Percentiles rank a stretch among this genome's conserved stretches.
Evolutionary conservation across 305 asterid species (phyloP).

Genomic region (Striga hermonthica): DNA sequence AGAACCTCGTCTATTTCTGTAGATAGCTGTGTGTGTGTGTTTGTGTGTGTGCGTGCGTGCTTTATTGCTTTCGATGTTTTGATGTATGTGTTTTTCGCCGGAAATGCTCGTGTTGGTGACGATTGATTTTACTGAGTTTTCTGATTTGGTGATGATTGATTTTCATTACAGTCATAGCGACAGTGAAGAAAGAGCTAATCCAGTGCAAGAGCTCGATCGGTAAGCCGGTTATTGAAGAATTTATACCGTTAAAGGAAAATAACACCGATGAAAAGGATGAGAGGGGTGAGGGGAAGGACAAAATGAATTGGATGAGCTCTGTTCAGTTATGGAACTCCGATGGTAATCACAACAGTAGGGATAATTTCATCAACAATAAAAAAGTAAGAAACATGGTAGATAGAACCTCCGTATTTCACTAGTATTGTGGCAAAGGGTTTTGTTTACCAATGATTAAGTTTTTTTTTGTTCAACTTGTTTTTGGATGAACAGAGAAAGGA

Average conservation of each 20-base stretch:
- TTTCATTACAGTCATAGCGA: conserved; percentile 37
- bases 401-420: neutral
- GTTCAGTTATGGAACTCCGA: conserved; percentile 71
- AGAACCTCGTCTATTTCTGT: neutral
- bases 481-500: conserved; percentile 37
- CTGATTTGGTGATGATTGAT: neutral
- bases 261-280: conserved; percentile 33
- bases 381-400: conserved; percentile 38
- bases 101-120: neutral
- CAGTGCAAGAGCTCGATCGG: conserved; percentile 28
- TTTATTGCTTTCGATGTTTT: neutral
- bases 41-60: neutral
- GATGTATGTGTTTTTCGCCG: neutral
- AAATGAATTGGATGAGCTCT: conserved; percentile 87
- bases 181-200: conserved; percentile 36
- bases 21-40: neutral
- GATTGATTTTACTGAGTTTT: neutral
- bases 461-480: neutral
- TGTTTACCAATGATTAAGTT: neutral
- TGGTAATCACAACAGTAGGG: conserved; percentile 17
- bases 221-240: conserved; percentile 39
- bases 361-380: conserved; percentile 25
- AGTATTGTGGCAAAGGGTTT: neutral
- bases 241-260: conserved; percentile 38
- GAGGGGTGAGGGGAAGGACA: conserved; percentile 33